Percentiles rank a stretch among this genome's conserved stretches.
Conservation (phyloP, 2,329 filamentous ascomycete genomes). For the Ophiostoma ulmi region DNA sequence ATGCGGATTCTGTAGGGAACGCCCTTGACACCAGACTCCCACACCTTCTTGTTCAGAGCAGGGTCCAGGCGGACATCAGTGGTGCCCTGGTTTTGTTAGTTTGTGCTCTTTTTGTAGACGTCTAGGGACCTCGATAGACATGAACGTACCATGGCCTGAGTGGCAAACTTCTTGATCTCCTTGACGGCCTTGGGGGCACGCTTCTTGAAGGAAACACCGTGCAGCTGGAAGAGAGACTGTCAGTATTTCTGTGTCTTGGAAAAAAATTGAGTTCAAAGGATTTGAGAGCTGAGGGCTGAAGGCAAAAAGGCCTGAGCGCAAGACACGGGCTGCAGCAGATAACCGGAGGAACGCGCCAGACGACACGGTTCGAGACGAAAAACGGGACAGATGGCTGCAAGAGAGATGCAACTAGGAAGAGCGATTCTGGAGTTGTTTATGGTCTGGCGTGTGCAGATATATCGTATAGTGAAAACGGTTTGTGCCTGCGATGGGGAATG, state of each 20-base stretch:
- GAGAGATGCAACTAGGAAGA: neutral
- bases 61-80: slow-evolving; percentile 96
- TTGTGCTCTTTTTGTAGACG: neutral
- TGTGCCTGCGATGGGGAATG: neutral
- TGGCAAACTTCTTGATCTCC: slow-evolving; percentile 96
- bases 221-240: slow-evolving; percentile 57
- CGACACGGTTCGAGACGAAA: neutral
- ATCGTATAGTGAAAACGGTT: neutral
- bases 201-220: slow-evolving; percentile 99
- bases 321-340: neutral
- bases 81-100: slow-evolving; percentile 63
- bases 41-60: slow-evolving; percentile 99
- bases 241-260: neutral
- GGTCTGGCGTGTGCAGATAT: neutral
- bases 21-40: slow-evolving; percentile 98
- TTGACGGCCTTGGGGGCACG: slow-evolving; percentile 96
- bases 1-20: slow-evolving; percentile 95
- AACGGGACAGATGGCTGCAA: neutral
- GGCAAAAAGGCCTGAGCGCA: neutral
- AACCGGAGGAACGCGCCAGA: neutral
- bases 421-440: neutral
- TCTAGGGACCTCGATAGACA: neutral
- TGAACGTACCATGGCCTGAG: slow-evolving; percentile 84
- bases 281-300: neutral
- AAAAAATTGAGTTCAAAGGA: neutral